Conservation (phyloP, 2,329 filamentous ascomycete genomes). For the Exserohilum turcica region DNA sequence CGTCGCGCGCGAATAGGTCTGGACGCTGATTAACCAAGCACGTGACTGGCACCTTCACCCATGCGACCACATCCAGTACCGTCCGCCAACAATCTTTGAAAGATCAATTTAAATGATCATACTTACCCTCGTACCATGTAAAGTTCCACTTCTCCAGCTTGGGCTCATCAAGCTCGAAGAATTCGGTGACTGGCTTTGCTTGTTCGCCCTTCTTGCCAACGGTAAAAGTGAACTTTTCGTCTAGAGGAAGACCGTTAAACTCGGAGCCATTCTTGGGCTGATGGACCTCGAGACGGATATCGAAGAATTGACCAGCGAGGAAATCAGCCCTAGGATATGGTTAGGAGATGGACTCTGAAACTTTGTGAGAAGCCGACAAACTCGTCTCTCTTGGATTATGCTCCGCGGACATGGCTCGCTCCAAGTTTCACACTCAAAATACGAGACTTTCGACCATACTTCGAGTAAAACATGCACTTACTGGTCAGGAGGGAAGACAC, state of each 20-base stretch:
- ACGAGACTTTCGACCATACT: background rate
- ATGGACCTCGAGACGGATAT: slow-evolving; percentile 82
- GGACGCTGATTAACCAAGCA: background rate
- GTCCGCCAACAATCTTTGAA: background rate
- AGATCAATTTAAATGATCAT: background rate
- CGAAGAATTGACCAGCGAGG: slow-evolving; percentile 81
- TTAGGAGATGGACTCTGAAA: slow-evolving; percentile 7
- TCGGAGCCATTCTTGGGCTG: slow-evolving; percentile 82
- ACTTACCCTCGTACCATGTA: slow-evolving; percentile 74
- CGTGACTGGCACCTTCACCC: background rate
- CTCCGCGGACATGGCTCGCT: too few relatives aligned
- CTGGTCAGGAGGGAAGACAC: slow-evolving; percentile 64
- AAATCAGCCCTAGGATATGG: slow-evolving; percentile 67
- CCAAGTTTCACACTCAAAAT: too few relatives aligned
- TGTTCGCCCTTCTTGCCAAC: slow-evolving; percentile 67
- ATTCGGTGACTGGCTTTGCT: slow-evolving; percentile 64
- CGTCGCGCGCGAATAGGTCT: slow-evolving; percentile 78
- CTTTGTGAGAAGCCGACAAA: background rate
- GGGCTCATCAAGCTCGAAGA: slow-evolving; percentile 73
- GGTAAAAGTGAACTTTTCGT: slow-evolving; percentile 76
- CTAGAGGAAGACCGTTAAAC: slow-evolving; percentile 71
- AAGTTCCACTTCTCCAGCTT: slow-evolving; percentile 81
- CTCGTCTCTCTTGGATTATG: background rate
- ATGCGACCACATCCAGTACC: too few relatives aligned
- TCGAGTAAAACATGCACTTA: slow-evolving; percentile 34